Evolutionary conservation across 78 protist genomes (phyloP).

Genomic region (slime mould (Dictyostelium discoideum)): dicty_2.7 NC_007088.5:3461501-3462000

Average conservation of each 20-base stretch:
- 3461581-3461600: not conserved
- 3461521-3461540: constrained; percentile 1
- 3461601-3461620: not conserved
- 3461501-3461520: not conserved
- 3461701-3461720: constrained; percentile 42
- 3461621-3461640: constrained; percentile 7
- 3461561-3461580: too few species aligned
- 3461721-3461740: constrained; percentile 65
- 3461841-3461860: constrained; percentile 67
- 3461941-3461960: too few species aligned
- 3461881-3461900: constrained; percentile 24
- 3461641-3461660: constrained; percentile 43
- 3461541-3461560: not conserved
- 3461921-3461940: constrained; percentile 41
- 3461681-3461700: constrained; percentile 35
- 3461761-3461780: constrained; percentile 59
- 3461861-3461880: constrained; percentile 43
- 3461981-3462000: too few species aligned
- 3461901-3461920: constrained; percentile 65
- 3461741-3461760: constrained; percentile 49
- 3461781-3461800: constrained; percentile 38
- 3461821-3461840: constrained; percentile 40
- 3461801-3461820: constrained; percentile 72
- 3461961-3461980: too few species aligned
- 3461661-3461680: constrained; percentile 61